Evolutionary conservation across 129 eudicot species (phyloP).

Genomic region (Pittosporum tobira): DNA sequence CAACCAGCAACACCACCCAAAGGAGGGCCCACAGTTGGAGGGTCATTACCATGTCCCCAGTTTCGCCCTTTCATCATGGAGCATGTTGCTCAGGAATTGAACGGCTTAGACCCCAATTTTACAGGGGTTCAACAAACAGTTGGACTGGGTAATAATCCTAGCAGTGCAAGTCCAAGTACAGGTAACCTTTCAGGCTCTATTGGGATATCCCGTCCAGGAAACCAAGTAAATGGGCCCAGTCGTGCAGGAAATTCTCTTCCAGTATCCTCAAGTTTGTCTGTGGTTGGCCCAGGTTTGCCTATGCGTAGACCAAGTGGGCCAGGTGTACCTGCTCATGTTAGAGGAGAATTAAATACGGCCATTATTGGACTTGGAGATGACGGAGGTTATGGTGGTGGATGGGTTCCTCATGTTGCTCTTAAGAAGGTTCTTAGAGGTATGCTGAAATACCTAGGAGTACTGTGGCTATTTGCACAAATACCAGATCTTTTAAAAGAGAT

Average conservation of each 20-base stretch:
- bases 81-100: conserved; percentile 96
- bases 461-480: conserved; percentile 98
- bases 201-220: conserved; percentile 54
- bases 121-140: conserved; percentile 56
- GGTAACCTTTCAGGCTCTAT: conserved; percentile 32
- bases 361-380: conserved; percentile 99
- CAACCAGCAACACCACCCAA: conserved; percentile 99
- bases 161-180: conserved; percentile 36
- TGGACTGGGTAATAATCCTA: conserved; percentile 40
- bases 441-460: conserved; percentile 88
- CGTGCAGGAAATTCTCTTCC: conserved; percentile 53
- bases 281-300: conserved; percentile 42
- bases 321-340: conserved; percentile 97
- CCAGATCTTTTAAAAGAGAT: conserved; percentile 97
- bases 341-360: conserved; percentile 92
- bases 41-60: conserved; percentile 96
- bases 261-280: conserved; percentile 38
- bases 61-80: conserved; percentile 99
- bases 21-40: conserved; percentile 92
- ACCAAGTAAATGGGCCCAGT: conserved; percentile 40
- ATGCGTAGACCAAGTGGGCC: conserved; percentile 69
- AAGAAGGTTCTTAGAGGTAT: conserved; percentile 97
- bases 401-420: conserved; percentile 98
- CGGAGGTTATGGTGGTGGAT: conserved; percentile 99
- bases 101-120: conserved; percentile 83